Conservation (phyloP, 2,329 filamentous ascomycete genomes). For the Sporothrix luriei region DNA sequence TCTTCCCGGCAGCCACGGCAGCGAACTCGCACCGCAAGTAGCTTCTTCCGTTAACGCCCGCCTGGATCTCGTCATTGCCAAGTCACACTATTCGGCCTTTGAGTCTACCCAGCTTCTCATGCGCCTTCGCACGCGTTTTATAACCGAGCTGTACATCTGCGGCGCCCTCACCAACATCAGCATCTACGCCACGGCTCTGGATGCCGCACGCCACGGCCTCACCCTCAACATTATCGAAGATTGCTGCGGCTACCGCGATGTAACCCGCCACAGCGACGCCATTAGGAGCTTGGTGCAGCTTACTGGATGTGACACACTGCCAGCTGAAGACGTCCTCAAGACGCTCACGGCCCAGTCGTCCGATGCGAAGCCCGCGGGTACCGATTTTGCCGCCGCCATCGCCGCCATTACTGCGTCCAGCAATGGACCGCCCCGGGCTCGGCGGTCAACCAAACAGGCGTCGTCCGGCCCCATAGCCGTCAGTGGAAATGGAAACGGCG, state of each 20-base stretch:
- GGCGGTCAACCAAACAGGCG: conserved; percentile 19
- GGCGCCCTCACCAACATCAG: conserved; percentile 85
- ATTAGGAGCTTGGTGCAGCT: conserved; percentile 71
- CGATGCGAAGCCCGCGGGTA: not conserved
- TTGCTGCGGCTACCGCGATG: conserved; percentile 78
- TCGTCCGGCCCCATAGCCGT: conserved; percentile 25
- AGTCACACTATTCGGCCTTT: conserved; percentile 88
- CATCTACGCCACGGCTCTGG: conserved; percentile 86
- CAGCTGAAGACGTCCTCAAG: conserved; percentile 60
- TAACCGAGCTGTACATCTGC: conserved; percentile 87
- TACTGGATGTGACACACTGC: conserved; percentile 70
- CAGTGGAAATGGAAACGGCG: not conserved
- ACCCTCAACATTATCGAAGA: conserved; percentile 85
- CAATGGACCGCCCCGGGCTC: conserved; percentile 26
- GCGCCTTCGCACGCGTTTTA: conserved; percentile 77
- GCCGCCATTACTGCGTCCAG: conserved; percentile 31
- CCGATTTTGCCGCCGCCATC: conserved; percentile 26
- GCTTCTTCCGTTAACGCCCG: conserved; percentile 49
- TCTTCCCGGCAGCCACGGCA: conserved; percentile 49
- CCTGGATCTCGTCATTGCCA: conserved; percentile 59
- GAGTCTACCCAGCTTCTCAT: conserved; percentile 71
- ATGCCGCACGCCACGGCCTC: conserved; percentile 85
- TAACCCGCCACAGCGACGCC: conserved; percentile 68
- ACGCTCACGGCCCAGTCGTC: conserved; percentile 24
- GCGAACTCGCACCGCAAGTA: conserved; percentile 50